Percentiles rank a stretch among this genome's conserved stretches.
Evolutionary conservation across 768 basidiomycete genomes (phyloP).

Genomic region (Naganishia randhawae): DNA sequence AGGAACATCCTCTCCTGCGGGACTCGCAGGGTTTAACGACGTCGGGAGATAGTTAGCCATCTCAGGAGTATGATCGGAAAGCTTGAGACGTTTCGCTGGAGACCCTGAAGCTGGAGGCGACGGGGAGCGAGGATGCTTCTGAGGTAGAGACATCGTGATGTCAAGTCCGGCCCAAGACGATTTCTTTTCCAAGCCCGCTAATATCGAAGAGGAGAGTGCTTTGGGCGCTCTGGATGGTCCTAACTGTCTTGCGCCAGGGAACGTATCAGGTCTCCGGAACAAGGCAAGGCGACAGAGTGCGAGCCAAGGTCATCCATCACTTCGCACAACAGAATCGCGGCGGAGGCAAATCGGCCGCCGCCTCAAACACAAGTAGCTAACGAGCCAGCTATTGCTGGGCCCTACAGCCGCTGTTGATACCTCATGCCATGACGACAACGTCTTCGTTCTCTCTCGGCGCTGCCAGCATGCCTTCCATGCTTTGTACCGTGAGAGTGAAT

Average conservation of each 20-base stretch:
- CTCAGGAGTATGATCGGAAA: constrained; percentile 18
- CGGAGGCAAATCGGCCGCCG: background rate
- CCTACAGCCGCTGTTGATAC: no score
- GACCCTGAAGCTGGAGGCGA: constrained; percentile 18
- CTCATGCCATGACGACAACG: no score
- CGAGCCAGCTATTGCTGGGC: no score
- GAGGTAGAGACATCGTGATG: constrained; percentile 19
- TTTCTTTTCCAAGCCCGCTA: background rate
- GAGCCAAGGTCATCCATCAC: background rate
- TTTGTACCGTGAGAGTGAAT: no score
- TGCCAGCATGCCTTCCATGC: no score
- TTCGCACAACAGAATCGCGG: background rate
- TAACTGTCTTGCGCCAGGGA: no score
- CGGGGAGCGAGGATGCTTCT: constrained; percentile 19
- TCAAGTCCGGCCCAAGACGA: background rate
- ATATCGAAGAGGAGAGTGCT: no score
- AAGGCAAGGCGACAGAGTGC: background rate
- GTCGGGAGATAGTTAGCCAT: background rate
- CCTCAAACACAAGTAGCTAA: no score
- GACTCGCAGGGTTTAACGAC: background rate
- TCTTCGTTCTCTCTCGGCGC: no score
- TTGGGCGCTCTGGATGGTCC: no score
- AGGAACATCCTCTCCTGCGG: constrained; percentile 12
- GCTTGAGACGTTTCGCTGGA: constrained; percentile 28
- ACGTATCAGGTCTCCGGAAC: background rate